Conservation (phyloP, 179 eudicot genomes). For the Spinacia oleracea region DNA sequence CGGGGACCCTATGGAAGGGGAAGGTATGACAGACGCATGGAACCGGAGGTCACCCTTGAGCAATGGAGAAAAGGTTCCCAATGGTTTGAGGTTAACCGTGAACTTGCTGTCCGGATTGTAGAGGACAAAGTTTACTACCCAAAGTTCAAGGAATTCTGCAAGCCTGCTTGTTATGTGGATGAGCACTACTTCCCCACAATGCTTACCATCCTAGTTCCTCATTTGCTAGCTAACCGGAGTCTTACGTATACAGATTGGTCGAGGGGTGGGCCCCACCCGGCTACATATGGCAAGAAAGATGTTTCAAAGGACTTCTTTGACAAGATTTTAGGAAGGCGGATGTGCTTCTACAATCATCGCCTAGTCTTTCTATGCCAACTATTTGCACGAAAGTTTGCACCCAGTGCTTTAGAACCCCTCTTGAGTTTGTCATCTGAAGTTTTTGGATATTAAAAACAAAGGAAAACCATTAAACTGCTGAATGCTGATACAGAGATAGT, state of each 20-base stretch:
- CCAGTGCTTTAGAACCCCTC: slow-evolving; percentile 44
- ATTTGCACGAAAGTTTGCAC: slow-evolving; percentile 51
- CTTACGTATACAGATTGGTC: slow-evolving; percentile 52
- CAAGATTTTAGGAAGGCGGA: slow-evolving; percentile 23
- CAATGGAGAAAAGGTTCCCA: slow-evolving; percentile 58
- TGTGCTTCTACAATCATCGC: slow-evolving; percentile 41
- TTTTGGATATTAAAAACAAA: slow-evolving; percentile 39
- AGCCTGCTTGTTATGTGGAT: slow-evolving; percentile 53
- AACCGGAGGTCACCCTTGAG: slow-evolving; percentile 40
- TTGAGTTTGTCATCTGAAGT: slow-evolving; percentile 32
- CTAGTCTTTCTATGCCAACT: slow-evolving; percentile 38
- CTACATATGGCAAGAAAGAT: slow-evolving; percentile 39
- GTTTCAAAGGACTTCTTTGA: slow-evolving; percentile 32
- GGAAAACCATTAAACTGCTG: too few species aligned
- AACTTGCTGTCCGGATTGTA: slow-evolving; percentile 38
- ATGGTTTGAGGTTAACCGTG: slow-evolving; percentile 49
- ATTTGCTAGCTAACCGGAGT: slow-evolving; percentile 45
- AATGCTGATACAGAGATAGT: background rate
- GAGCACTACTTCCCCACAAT: slow-evolving; percentile 57
- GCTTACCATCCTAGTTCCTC: slow-evolving; percentile 38
- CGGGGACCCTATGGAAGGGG: slow-evolving; percentile 50
- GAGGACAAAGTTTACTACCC: slow-evolving; percentile 39
- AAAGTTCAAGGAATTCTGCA: slow-evolving; percentile 45
- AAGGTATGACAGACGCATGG: slow-evolving; percentile 39
- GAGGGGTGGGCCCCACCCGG: slow-evolving; percentile 56